These are phyloP conservation scores for Rhazya stricta DNA, from an alignment of 257 asterid species.

Conservation along the genomic window DNA sequence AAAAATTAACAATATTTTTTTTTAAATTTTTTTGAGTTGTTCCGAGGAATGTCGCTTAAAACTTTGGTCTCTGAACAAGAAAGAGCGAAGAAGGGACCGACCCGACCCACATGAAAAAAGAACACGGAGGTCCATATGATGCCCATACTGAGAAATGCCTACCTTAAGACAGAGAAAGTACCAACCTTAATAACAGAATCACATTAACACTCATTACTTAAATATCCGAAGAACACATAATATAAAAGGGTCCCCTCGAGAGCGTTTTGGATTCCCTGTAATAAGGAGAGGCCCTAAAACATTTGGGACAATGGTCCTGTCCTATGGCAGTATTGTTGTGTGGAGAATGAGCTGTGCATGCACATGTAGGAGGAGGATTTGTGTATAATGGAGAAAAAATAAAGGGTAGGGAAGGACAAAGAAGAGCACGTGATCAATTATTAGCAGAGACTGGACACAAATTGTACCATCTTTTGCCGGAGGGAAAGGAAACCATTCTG, in stretches of 20 bases:
- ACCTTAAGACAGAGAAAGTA: not conserved
- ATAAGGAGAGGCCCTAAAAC: not conserved
- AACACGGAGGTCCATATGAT: not conserved
- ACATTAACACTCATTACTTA: not conserved
- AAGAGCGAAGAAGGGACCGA: too few species aligned
- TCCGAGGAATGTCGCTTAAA: too few species aligned
- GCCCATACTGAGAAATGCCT: not conserved
- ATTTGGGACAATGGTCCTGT: constrained; percentile 21
- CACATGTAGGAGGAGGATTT: constrained; percentile 19
- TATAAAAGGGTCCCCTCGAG: not conserved
- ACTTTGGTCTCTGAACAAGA: too few species aligned
- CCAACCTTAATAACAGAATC: not conserved
- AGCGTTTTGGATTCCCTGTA: constrained; percentile 6
- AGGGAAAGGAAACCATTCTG: constrained; percentile 16
- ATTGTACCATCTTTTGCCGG: constrained; percentile 8
- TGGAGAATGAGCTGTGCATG: constrained; percentile 27
- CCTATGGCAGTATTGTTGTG: not conserved
- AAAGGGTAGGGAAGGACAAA: not conserved
- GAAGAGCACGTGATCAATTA: constrained; percentile 22
- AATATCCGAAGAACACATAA: too few species aligned
- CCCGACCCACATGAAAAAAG: too few species aligned
- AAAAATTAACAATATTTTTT: too few species aligned
- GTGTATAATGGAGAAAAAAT: not conserved
- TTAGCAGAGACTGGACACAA: constrained; percentile 5
- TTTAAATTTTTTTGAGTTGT: too few species aligned